phyloP scores from a whole-genome alignment of 2,329 filamentous ascomycete species.

The Cladosporium halotolerans region DNA sequence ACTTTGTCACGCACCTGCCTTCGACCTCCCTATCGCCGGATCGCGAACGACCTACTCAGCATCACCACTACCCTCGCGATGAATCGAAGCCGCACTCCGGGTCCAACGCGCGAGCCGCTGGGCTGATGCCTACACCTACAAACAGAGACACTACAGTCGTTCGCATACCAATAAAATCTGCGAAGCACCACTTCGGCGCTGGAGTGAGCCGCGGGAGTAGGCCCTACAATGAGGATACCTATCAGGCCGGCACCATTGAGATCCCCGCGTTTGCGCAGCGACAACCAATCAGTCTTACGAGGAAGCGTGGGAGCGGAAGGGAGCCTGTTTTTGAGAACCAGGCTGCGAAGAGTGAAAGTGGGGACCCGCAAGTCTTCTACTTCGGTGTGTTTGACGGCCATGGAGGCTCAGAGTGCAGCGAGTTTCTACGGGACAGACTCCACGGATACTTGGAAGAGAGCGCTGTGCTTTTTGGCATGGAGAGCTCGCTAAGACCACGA shows the following conservation, averaged over 20 bases:
- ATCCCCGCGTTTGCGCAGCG: slow-evolving; percentile 88
- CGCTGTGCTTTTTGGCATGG: slow-evolving; percentile 66
- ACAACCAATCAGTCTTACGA: slow-evolving; percentile 59
- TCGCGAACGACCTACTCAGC: slow-evolving; percentile 46
- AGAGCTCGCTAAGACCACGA: slow-evolving; percentile 60
- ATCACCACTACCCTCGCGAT: slow-evolving; percentile 80
- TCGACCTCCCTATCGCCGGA: slow-evolving; percentile 91
- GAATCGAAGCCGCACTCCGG: slow-evolving; percentile 71
- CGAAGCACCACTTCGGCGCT: slow-evolving; percentile 92
- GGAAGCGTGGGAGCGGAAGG: slow-evolving; percentile 17
- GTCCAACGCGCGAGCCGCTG: slow-evolving; percentile 17
- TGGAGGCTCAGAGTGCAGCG: slow-evolving; percentile 81
- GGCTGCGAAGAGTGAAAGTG: slow-evolving; percentile 67
- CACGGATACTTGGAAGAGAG: slow-evolving; percentile 86
- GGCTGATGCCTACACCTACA: slow-evolving; percentile 37
- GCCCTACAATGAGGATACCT: slow-evolving; percentile 86
- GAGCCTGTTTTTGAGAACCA: slow-evolving; percentile 15
- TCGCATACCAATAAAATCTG: slow-evolving; percentile 83
- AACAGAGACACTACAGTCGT: slow-evolving; percentile 82
- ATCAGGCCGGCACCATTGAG: slow-evolving; percentile 89
- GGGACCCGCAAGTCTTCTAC: slow-evolving; percentile 95
- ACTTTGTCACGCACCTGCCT: slow-evolving; percentile 93
- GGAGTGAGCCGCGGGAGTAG: slow-evolving; percentile 73
- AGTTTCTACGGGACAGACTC: slow-evolving; percentile 75
- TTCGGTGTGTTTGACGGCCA: slow-evolving; percentile 96